Evolutionary conservation across 2,329 filamentous ascomycete species (phyloP), one percentile per base, ranked within the genome.

Genomic region (Pseudofabraea citricarpa): DNA sequence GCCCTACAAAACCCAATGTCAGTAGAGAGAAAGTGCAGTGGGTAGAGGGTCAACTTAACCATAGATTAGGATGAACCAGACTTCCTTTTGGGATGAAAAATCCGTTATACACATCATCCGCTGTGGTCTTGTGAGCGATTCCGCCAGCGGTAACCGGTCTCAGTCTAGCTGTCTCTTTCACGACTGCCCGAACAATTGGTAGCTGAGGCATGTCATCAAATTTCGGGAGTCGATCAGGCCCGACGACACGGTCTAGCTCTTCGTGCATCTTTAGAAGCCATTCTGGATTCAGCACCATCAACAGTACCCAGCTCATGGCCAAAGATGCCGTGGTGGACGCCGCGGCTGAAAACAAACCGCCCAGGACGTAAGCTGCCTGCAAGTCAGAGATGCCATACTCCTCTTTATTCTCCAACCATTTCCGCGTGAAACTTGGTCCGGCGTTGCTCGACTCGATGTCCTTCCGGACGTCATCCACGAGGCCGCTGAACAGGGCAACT

Each of bases 41-140:
- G 7, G 7, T 15, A 20, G 12, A 13, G 16, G 10, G 19, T 15
- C 5, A 3, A 19, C 4, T 13, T 36, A 9, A 36, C 33, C 52
- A 48, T 38, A 18, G 59, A 64, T 54, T 54, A 69, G 74, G 67
- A 33, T 76, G 66, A 16, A 78, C 68, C 2, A 70, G 72, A 4
- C 33, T 32, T 15, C 47, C 47, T 26, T 27, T 35, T 15, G 22
- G 16, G 12, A 49, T 15, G 38, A 49, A 49, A 27, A 39, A 46
- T 16, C 43, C 40, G 2, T 72, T 64, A 53, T 80, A 81, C 12
- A 70, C 63, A 44, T 81, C 77, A 39, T 81, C 77, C 37, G 69
- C 59, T 2, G 70, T 64, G 10, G 74, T 65, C 36, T 63, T 66
- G 55, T 81, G 77, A 1, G 78, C 76, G 23, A 81, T 70, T 3